Evolutionary conservation across 225 moss, liverwort and hornwort species (phyloP), one percentile per base, ranked within the genome.

Genomic region (Pseudisothecium myosuroides): DNA sequence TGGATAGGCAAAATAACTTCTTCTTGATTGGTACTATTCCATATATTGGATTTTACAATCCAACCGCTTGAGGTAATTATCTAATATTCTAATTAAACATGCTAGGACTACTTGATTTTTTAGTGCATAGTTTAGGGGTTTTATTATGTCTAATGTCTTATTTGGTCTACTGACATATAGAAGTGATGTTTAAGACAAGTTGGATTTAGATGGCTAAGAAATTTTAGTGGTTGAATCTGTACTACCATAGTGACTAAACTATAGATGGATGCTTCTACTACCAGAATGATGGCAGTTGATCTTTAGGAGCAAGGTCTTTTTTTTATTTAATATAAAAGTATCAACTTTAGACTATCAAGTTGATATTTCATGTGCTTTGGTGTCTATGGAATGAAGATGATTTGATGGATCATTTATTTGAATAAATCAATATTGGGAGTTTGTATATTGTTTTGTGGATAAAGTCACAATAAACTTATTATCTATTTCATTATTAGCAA

Each of bases 141-240:
- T n/a, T n/a, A n/a, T 76, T 20, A 29, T 76, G 13, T 50, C 8
- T 31, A 50, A 32, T 49, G 29, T 76, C 19, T 32, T 50, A 19
- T 31, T 31, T 29, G 8, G n/a, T n/a, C n/a, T n/a, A 1, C 26
- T 26, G 26, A 34, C 0, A 2, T 21, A 49, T 8, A 3, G 3
- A 14, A 3, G 8, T 76, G 8, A 32, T 20, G 21, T 50, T 50
- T 32, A 50, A 20, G 8, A 76, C 32, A 76, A 34, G 3, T 76
- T 32, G 13, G 5, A 76, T 76, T 76, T 50, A 21, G 13, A 50
- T 5, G 4, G 1, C 7, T 50, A 13, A 11, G 8, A 3, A 20
- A 76, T 3, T 31, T 12, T 12, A 32, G 2, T 50, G 50, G 4
- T 50, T 50, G 5, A 76, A 32, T 32, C 2, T 24, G 3, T 24